Base-by-base conservation (phyloP, 106 monocot species). In the Acorus calamus region DNA sequence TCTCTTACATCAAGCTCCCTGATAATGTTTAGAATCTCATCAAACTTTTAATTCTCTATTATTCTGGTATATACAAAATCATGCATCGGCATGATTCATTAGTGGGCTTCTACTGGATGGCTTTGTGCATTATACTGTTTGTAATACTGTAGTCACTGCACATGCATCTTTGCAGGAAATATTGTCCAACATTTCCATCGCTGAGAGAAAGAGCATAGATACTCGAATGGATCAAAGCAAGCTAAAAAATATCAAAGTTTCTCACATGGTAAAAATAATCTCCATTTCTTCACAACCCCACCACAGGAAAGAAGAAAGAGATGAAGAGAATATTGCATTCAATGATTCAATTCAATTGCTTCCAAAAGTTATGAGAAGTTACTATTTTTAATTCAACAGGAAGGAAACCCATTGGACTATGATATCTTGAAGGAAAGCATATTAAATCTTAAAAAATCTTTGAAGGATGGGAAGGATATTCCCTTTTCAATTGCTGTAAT, bases 401-500 rank as follows among this genome's bases (percentile, higher is more conserved):
- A 88, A 11, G 96, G 96, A 47, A 88, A 78, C 74, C 96, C 96
- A 49, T 75, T 98, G 85, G 78, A 81, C 56, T 88, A 83, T 75
- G 91, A 98, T 66, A 78, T 66, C 54, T 49, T 98, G 69, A 98
- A 75, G 66, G 96, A 98, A 46, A 73, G 88, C 51, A 98, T 98
- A 71, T 65, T 92, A 56, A 83, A 83, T 54, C 69, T 81, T 57
- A 78, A 65, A 71, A 82, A 71, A 11, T 77, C 88, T 53, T 7
- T 49, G 14, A 91, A 83, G 68, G 67, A 58, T 70, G 58, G 59
- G 52, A 70, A 82, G 67, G 61, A 74, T 75, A 60, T 80, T 50
- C 96, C 91, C 3, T 68, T 98, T 44, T 85, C 87, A 66, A 73
- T 98, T 73, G 87, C 85, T 73, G 84, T 98, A 7, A 83, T 98